Evolutionary conservation across 805 yeast species (phyloP).

Genomic region (Pichia thaimueangensis): DNA sequence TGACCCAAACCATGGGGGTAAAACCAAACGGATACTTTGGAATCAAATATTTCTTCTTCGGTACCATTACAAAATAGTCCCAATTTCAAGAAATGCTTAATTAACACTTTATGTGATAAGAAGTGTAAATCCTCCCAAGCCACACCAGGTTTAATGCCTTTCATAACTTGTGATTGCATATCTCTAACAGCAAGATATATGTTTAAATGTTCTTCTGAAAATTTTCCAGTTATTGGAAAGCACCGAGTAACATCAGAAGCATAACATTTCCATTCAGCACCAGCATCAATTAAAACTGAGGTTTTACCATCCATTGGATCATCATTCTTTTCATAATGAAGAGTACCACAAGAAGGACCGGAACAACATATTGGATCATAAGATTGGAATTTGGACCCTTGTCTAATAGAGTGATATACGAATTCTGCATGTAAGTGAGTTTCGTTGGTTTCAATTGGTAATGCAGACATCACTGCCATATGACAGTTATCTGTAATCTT

Average conservation of each 20-base stretch:
- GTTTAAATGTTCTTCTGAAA: slow-evolving; percentile 81
- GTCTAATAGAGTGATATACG: slow-evolving; percentile 85
- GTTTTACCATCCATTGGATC: slow-evolving; percentile 50
- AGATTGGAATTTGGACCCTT: slow-evolving; percentile 83
- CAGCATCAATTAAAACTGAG: slow-evolving; percentile 85
- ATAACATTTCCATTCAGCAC: slow-evolving; percentile 93
- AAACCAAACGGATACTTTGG: slow-evolving; percentile 70
- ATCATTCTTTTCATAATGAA: slow-evolving; percentile 85
- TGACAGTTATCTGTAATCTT: slow-evolving; percentile 84
- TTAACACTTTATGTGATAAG: slow-evolving; percentile 70
- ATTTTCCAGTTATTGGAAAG: slow-evolving; percentile 86
- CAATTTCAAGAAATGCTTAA: slow-evolving; percentile 59
- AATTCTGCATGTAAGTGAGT: slow-evolving; percentile 95
- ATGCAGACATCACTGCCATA: slow-evolving; percentile 84
- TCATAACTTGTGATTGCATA: slow-evolving; percentile 75
- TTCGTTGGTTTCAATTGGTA: slow-evolving; percentile 82
- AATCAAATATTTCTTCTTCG: slow-evolving; percentile 57
- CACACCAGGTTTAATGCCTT: slow-evolving; percentile 72
- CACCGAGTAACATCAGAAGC: slow-evolving; percentile 93
- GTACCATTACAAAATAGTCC: slow-evolving; percentile 65
- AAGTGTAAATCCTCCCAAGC: slow-evolving; percentile 82
- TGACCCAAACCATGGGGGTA: slow-evolving; percentile 97
- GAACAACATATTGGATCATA: slow-evolving; percentile 96
- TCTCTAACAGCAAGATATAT: slow-evolving; percentile 73
- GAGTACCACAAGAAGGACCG: slow-evolving; percentile 84